Evolutionary conservation across 2,329 filamentous ascomycete species (phyloP).

Genomic region (Diaporthe citriasiana): DNA sequence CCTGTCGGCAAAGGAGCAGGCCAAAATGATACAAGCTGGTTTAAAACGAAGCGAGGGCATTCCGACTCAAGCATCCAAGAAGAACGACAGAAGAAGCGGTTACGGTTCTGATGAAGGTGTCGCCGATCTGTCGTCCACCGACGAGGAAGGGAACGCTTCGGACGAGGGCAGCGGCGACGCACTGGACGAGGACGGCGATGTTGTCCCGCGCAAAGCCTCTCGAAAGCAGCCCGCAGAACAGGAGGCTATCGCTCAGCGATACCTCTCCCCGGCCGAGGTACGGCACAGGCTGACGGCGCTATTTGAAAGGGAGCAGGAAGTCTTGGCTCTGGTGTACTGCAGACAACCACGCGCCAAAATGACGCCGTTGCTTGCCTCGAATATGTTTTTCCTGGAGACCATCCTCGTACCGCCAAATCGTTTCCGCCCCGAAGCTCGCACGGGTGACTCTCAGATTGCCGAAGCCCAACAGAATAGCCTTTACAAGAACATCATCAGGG

Average conservation of each 20-base stretch:
- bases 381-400: slow-evolving; percentile 95
- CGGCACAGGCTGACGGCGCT: slow-evolving; percentile 82
- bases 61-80: slow-evolving; percentile 60
- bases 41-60: slow-evolving; percentile 81
- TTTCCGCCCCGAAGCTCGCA: slow-evolving; percentile 88
- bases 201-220: slow-evolving; percentile 69
- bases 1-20: slow-evolving; percentile 79
- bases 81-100: slow-evolving; percentile 53
- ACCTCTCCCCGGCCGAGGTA: slow-evolving; percentile 87
- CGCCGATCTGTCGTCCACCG: slow-evolving; percentile 70
- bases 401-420: slow-evolving; percentile 93
- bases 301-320: slow-evolving; percentile 88
- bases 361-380: slow-evolving; percentile 72
- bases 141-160: slow-evolving; percentile 50
- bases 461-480: slow-evolving; percentile 91
- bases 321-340: slow-evolving; percentile 88
- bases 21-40: slow-evolving; percentile 79
- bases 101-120: slow-evolving; percentile 77
- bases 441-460: slow-evolving; percentile 83
- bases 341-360: slow-evolving; percentile 75
- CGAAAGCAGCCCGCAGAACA: slow-evolving; percentile 52
- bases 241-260: slow-evolving; percentile 71
- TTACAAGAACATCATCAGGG: slow-evolving; percentile 86
- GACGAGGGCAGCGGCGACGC: slow-evolving; percentile 62
- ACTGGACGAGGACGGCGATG: slow-evolving; percentile 68